Evolutionary conservation across 441 rosid genomes (phyloP).

Genomic region (Croton setiger): DNA sequence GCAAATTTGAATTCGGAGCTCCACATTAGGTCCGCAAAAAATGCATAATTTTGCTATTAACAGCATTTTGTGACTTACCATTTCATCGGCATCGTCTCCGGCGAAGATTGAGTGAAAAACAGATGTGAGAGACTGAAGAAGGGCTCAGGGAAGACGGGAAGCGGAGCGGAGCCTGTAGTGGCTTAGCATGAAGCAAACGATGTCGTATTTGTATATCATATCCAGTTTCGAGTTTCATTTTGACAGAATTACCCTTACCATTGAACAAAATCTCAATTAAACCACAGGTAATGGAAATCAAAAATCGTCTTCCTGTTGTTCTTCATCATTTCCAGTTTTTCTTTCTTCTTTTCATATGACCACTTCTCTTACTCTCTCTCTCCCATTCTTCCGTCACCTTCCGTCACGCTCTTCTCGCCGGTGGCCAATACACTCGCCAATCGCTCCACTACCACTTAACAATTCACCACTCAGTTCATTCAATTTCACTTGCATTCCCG

Average conservation of each 20-base stretch:
- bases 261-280: background rate
- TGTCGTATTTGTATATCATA: background rate
- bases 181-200: too few species aligned
- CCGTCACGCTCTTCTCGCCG: slow-evolving; percentile 7
- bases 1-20: background rate
- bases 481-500: background rate
- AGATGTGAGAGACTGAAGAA: background rate
- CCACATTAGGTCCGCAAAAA: background rate
- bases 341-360: background rate
- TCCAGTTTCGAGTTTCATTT: too few species aligned
- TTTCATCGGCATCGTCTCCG: slow-evolving; percentile 42
- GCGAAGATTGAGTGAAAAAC: background rate
- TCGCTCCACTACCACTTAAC: background rate
- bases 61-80: slow-evolving; percentile 29
- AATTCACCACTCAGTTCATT: background rate
- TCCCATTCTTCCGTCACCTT: background rate
- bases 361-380: slow-evolving; percentile 2
- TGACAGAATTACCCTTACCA: slow-evolving; percentile 10
- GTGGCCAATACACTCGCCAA: slow-evolving; percentile 4
- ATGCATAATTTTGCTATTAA: background rate
- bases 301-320: background rate
- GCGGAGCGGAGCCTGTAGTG: too few species aligned
- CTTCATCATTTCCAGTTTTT: background rate
- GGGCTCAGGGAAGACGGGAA: background rate
- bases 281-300: background rate